A percentile compares a stretch with the other conserved stretches of the same genome.
phyloP scores from a whole-genome alignment of 768 basidiomycete species.

The Pleurotus salmoneostramineus region DNA sequence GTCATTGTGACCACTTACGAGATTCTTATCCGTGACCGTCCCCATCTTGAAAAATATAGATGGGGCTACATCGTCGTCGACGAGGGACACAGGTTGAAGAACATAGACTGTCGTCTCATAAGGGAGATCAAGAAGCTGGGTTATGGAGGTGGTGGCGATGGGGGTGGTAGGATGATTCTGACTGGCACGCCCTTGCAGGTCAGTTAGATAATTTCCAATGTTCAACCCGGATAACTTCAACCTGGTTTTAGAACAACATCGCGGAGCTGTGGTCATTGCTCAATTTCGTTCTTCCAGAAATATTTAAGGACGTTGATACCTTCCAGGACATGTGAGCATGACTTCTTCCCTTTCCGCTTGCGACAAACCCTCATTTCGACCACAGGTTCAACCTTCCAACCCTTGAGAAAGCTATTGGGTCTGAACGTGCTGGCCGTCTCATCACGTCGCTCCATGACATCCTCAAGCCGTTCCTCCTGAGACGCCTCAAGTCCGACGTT shows the following conservation, averaged over 20 bases:
- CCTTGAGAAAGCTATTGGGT: slow-evolving; percentile 51
- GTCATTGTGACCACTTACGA: slow-evolving; percentile 92
- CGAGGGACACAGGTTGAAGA: slow-evolving; percentile 91
- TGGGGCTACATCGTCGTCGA: slow-evolving; percentile 97
- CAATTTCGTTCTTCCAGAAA: slow-evolving; percentile 93
- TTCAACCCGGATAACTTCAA: neutral
- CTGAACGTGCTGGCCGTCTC: slow-evolving; percentile 58
- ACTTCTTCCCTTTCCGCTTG: neutral
- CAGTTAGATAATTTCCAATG: slow-evolving; percentile 18
- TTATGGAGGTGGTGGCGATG: neutral
- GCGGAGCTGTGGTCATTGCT: slow-evolving; percentile 93
- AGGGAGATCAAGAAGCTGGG: slow-evolving; percentile 77
- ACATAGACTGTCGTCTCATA: slow-evolving; percentile 88
- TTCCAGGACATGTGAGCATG: slow-evolving; percentile 81
- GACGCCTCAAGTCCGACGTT: slow-evolving; percentile 90
- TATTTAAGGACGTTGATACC: slow-evolving; percentile 84
- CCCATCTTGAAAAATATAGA: slow-evolving; percentile 54
- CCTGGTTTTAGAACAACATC: slow-evolving; percentile 82
- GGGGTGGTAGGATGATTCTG: slow-evolving; percentile 76
- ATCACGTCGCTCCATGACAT: slow-evolving; percentile 84
- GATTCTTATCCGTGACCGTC: slow-evolving; percentile 82
- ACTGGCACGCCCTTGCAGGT: slow-evolving; percentile 97
- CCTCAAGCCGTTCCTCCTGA: slow-evolving; percentile 91
- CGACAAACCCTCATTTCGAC: neutral
- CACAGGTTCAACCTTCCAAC: slow-evolving; percentile 70